Conservation (phyloP, 2,329 filamentous ascomycete genomes). For the Trichoderma brevicompactum region DNA sequence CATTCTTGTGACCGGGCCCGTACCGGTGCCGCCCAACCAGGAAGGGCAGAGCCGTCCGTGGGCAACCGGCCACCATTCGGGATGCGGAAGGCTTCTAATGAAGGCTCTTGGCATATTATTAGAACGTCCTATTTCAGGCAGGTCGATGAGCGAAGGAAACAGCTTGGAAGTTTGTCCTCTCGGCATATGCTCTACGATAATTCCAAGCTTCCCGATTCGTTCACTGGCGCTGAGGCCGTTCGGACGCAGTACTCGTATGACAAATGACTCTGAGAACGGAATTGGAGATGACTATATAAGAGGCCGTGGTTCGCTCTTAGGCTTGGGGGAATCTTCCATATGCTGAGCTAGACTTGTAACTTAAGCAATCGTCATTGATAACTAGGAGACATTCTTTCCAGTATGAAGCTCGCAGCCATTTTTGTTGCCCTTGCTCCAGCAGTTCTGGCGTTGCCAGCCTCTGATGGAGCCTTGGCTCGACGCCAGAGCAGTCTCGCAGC, state of each 20-base stretch:
- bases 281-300: neutral
- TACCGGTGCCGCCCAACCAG: neutral
- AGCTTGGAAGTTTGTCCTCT: neutral
- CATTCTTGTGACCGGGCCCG: constrained; percentile 2
- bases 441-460: constrained; percentile 35
- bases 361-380: neutral
- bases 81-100: neutral
- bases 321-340: too few species aligned
- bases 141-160: neutral
- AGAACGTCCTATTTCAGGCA: constrained; percentile 5
- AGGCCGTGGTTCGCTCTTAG: neutral
- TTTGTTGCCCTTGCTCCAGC: constrained; percentile 35
- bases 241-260: neutral
- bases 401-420: constrained; percentile 42
- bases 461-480: constrained; percentile 20
- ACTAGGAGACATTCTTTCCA: neutral
- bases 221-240: neutral
- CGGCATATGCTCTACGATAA: neutral
- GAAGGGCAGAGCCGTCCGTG: constrained; percentile 6
- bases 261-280: neutral
- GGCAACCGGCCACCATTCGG: neutral
- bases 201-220: neutral
- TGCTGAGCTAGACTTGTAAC: neutral
- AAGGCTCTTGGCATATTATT: constrained; percentile 1
- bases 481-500: constrained; percentile 36